A percentile compares a stretch with the other conserved stretches of the same genome.
Conservation (phyloP, 768 basidiomycete species). For the Rickenella mellea region DNA sequence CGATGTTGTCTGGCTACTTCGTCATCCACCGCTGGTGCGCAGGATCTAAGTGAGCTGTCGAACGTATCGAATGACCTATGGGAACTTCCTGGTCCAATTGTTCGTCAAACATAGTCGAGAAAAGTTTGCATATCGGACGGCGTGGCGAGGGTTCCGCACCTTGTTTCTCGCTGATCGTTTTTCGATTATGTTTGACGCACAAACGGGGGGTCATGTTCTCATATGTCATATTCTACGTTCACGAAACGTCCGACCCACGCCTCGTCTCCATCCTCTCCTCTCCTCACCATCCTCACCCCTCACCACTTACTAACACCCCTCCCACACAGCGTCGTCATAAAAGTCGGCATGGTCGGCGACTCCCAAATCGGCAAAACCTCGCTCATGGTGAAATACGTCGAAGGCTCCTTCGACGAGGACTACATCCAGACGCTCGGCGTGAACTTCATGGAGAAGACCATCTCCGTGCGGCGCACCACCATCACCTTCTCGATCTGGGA, state of each 20-base stretch:
- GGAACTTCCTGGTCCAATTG: no score
- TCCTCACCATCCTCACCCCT: not conserved
- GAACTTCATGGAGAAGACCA: constrained; percentile 99
- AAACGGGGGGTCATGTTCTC: constrained; percentile 5
- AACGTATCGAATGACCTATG: no score
- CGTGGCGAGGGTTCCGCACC: no score
- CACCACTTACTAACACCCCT: no score
- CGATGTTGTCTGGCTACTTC: no score
- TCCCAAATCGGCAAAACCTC: constrained; percentile 99
- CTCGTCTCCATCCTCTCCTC: not conserved
- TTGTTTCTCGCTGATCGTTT: not conserved
- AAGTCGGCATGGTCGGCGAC: constrained; percentile 99
- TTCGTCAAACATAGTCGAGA: no score
- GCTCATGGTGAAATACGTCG: constrained; percentile 99
- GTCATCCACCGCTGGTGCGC: no score
- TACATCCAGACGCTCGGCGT: constrained; percentile 99
- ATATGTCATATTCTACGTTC: not conserved
- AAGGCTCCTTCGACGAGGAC: constrained; percentile 97
- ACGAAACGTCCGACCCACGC: not conserved
- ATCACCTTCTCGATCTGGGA: constrained; percentile 99
- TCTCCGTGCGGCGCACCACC: constrained; percentile 93
- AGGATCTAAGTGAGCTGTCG: no score
- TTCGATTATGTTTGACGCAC: not conserved
- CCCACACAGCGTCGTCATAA: constrained; percentile 73
- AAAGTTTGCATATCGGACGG: no score